These are phyloP conservation scores for Exophiala spinifera DNA, from an alignment of 2,329 filamentous ascomycete genomes.

Conservation along the genomic window DNA sequence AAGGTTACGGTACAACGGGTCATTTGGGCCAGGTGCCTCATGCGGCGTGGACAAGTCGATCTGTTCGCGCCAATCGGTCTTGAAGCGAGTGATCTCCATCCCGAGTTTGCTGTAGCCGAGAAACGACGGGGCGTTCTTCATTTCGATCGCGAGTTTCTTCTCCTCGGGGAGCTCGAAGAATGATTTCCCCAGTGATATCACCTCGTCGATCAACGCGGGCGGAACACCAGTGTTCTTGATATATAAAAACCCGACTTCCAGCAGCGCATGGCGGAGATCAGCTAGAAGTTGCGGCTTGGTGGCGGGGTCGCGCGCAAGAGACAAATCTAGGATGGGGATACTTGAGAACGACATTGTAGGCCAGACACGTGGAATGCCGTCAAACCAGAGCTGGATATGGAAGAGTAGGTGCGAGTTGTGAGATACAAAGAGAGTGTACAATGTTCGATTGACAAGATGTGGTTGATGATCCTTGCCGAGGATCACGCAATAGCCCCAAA, in stretches of 20 bases:
- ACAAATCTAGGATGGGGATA: constrained; percentile 75
- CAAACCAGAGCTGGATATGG: too few species aligned
- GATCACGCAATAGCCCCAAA: constrained; percentile 3
- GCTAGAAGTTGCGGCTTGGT: constrained; percentile 71
- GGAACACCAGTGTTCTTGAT: constrained; percentile 75
- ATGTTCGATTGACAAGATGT: not conserved
- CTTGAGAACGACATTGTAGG: constrained; percentile 20
- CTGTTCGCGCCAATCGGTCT: constrained; percentile 78
- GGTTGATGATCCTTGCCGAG: not conserved
- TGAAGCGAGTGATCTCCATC: constrained; percentile 66
- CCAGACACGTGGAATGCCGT: too few species aligned
- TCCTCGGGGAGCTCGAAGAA: constrained; percentile 75
- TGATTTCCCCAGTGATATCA: constrained; percentile 63
- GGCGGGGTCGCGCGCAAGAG: constrained; percentile 58
- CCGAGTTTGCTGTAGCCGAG: constrained; percentile 51
- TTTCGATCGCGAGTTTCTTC: constrained; percentile 73
- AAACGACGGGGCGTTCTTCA: constrained; percentile 71
- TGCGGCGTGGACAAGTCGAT: constrained; percentile 83
- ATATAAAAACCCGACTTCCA: constrained; percentile 87
- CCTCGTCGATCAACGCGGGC: constrained; percentile 60
- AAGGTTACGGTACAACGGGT: constrained; percentile 71
- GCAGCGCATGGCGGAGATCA: constrained; percentile 69
- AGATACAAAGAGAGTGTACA: too few species aligned
- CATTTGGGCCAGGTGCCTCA: constrained; percentile 57
- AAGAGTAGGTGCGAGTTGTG: too few species aligned